Evolutionary conservation across 2,329 filamentous ascomycete species (phyloP).

Genomic region (Alternaria solani): DNA sequence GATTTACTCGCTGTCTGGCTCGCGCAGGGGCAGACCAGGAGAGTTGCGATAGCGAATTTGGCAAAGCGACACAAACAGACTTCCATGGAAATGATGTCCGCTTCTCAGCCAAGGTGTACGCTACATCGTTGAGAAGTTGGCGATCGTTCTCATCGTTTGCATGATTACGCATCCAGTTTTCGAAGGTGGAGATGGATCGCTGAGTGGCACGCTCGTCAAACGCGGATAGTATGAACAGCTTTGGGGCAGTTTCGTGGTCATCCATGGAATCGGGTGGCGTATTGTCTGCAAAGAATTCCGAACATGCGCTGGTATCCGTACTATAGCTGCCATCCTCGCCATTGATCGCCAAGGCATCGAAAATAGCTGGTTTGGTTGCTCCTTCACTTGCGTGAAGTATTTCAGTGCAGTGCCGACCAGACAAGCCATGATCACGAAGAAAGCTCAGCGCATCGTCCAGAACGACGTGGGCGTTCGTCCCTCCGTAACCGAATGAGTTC

Average conservation of each 20-base stretch:
- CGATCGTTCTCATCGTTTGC: not conserved
- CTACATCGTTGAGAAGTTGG: slow-evolving; percentile 11
- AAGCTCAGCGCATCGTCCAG: slow-evolving; percentile 26
- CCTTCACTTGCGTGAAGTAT: not conserved
- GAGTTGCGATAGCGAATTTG: not conserved
- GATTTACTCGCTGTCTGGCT: not conserved
- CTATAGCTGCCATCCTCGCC: not conserved
- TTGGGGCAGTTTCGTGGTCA: not conserved
- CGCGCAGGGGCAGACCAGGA: slow-evolving; percentile 11
- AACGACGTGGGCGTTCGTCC: slow-evolving; percentile 31
- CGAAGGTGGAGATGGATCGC: slow-evolving; percentile 1
- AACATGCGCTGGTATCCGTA: not conserved
- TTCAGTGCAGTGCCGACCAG: slow-evolving; percentile 8
- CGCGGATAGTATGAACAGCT: slow-evolving; percentile 11
- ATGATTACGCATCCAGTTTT: slow-evolving; percentile 9
- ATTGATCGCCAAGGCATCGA: not conserved
- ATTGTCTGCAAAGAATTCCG: not conserved
- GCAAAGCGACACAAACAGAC: not conserved
- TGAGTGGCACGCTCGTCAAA: slow-evolving; percentile 17
- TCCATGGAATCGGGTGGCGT: not conserved
- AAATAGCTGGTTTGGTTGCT: not conserved
- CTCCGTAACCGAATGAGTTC: slow-evolving; percentile 41
- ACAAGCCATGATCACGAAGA: slow-evolving; percentile 1
- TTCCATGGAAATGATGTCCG: slow-evolving; percentile 23
- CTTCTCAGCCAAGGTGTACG: slow-evolving; percentile 18